Base-by-base conservation (phyloP, 1,139 yeast genomes). In the Geotrichum citri-aurantii region DNA sequence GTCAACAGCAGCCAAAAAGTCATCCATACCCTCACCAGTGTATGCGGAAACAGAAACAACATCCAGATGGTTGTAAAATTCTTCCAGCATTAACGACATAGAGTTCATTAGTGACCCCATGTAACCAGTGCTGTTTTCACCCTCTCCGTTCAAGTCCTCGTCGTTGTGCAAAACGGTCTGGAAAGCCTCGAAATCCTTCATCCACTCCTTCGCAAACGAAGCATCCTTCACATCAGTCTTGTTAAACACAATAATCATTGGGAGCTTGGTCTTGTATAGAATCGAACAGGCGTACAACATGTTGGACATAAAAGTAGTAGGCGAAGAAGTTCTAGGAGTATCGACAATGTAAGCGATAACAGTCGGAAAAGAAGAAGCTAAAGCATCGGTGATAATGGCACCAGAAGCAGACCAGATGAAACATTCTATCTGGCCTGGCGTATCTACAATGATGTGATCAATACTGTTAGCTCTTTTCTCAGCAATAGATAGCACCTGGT, bases 371-470 rank as follows among this genome's bases (percentile, higher is more conserved):
- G 95, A 83, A 1, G 96, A 88, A 1, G 99, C 99, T 75, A 95
- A 88, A 0, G 98, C 92, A 71, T 95, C 99, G 0, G 98, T 92
- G 60, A 95, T 89, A 63, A 95, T 95, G 23, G 97, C 82, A 10
- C 99, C 99, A 52, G 97, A 88, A 0, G 99, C 99, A 53, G 96
- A 86, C 78, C 79, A 76, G 56, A 93, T 91, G 71, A 93, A 93
- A 75, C 97, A 90, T 72, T 93, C 99, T 63, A 95, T 95, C 73
- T 95, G 99, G 7, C 99, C 99, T 0, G 99, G 99, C 0, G 99
- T 95, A 73, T 95, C 99, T 56, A 93, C 82, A 52, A 95, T 86
- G 62, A 93, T 88, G 71, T 91, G 86, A 33, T 82, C 74, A 62
- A 73, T 67, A 29, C 66, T 75, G 31, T 82, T 85, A 0, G 89